Evolutionary conservation across 164 flowering plant species (phyloP).

Genomic region (Warburgia ugandensis): DNA sequence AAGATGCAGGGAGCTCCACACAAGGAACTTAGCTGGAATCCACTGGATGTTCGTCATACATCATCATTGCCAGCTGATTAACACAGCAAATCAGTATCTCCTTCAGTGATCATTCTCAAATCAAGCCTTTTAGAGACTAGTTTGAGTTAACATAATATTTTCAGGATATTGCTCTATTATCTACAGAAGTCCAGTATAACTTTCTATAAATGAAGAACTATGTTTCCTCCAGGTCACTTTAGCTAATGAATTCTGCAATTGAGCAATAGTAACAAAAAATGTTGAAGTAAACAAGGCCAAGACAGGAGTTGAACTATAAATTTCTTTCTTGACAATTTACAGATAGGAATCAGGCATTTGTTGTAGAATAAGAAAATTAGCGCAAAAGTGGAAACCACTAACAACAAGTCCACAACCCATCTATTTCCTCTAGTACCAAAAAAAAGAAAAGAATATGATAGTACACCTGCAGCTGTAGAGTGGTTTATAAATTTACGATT

Average conservation of each 20-base stretch:
- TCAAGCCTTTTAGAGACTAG: not conserved
- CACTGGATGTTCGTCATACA: constrained; percentile 3
- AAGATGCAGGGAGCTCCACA: not conserved
- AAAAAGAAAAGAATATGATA: too few species aligned
- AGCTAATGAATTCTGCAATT: not conserved
- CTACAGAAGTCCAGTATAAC: not conserved
- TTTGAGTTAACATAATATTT: not conserved
- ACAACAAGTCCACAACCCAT: too few species aligned
- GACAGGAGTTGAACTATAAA: too few species aligned
- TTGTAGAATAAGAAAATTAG: too few species aligned
- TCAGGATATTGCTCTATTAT: not conserved
- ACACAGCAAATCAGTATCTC: not conserved
- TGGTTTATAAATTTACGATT: too few species aligned
- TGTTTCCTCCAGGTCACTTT: not conserved
- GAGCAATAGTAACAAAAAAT: too few species aligned
- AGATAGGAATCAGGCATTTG: too few species aligned
- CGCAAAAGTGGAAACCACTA: too few species aligned
- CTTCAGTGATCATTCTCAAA: not conserved
- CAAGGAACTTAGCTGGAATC: constrained; percentile 1
- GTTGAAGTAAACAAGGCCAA: too few species aligned
- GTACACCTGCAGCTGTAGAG: too few species aligned
- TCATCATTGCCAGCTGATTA: constrained; percentile 7
- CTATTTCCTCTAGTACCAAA: too few species aligned
- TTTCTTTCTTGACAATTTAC: too few species aligned
- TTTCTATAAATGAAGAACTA: not conserved